Base-by-base conservation (phyloP, 371 early-diverging fungal genomes). In the Mortierella sp. region DNA sequence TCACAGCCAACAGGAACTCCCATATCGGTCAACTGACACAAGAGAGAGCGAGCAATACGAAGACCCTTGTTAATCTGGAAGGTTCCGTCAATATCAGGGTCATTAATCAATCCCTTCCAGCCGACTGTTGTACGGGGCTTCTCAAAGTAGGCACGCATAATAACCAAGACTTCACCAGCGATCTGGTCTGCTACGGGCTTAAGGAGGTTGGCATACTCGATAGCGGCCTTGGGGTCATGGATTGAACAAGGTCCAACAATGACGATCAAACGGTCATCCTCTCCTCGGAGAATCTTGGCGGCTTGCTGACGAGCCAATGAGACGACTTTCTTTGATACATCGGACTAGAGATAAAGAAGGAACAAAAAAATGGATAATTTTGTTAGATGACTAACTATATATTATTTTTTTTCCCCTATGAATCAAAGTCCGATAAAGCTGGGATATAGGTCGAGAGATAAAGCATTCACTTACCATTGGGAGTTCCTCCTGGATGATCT, bases 111-210 rank as follows among this genome's bases (percentile, higher is more conserved):
- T 55, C 97, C 97, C 85, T 96, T 96, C 97, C 97, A 96, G 29
- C 97, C 96, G 35, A 96, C 95, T 6, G 96, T 96, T 1, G 97
- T 96, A 53, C 97, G 85, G 31, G 97, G 97, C 85, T 97, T 97
- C 82, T 96, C 96, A 89, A 97, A 96, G 89, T 97, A 94, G 59
- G 93, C 95, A 42, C 97, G 89, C 97, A 97, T 97, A 56, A 97
- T 84, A 72, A 97, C 92, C 61, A 88, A 84, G 69, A 96, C 79
- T 55, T 96, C 96, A 43, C 90, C 90, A 61, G 87, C 84, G 17
- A 87, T 83, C 17, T 72, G 64, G 15, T 91, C 85, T 22, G 90
- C 91, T 61, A 83, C 68, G 47, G 73, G 75, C 34, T 78, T 83
- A 62, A 83, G 72, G 10, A 59, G 70, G 3, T n/a, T 26, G 22